Conservation (phyloP, 768 basidiomycete genomes). For the Pleurotus tuoliensis region DNA sequence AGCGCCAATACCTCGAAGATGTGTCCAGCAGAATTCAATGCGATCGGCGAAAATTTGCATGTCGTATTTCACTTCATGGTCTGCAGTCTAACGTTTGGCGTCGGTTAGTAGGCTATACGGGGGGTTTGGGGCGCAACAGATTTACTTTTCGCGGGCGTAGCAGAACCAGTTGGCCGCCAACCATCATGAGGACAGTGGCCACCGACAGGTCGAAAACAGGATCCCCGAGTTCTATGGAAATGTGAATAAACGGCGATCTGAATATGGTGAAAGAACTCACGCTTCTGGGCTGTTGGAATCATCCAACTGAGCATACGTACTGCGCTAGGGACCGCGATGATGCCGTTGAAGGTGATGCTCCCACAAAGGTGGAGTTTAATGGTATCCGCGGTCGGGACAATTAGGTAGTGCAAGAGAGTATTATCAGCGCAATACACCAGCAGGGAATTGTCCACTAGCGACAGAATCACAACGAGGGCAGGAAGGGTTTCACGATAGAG, state of each 20-base stretch:
- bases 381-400: constrained; percentile 76
- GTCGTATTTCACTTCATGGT: constrained; percentile 93
- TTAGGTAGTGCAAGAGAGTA: constrained; percentile 87
- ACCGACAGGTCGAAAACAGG: constrained; percentile 89
- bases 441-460: constrained; percentile 91
- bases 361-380: constrained; percentile 90
- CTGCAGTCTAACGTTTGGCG: constrained; percentile 51
- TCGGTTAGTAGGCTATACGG: not conserved
- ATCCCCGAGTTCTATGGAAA: constrained; percentile 80
- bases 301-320: constrained; percentile 96
- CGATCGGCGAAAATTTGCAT: constrained; percentile 94
- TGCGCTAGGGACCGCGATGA: constrained; percentile 77
- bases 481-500: constrained; percentile 76
- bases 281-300: constrained; percentile 89
- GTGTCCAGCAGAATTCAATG: constrained; percentile 99
- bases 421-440: constrained; percentile 95
- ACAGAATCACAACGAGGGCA: constrained; percentile 80
- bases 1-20: constrained; percentile 87
- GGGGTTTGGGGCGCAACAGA: not conserved
- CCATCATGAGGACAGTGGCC: constrained; percentile 94
- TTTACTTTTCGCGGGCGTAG: constrained; percentile 83
- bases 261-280: constrained; percentile 40
- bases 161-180: constrained; percentile 86
- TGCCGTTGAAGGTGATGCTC: constrained; percentile 90
- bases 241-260: constrained; percentile 2